phyloP scores from a whole-genome alignment of 1,284 basidiomycete species.

The Acaromyces ingoldii region DNA sequence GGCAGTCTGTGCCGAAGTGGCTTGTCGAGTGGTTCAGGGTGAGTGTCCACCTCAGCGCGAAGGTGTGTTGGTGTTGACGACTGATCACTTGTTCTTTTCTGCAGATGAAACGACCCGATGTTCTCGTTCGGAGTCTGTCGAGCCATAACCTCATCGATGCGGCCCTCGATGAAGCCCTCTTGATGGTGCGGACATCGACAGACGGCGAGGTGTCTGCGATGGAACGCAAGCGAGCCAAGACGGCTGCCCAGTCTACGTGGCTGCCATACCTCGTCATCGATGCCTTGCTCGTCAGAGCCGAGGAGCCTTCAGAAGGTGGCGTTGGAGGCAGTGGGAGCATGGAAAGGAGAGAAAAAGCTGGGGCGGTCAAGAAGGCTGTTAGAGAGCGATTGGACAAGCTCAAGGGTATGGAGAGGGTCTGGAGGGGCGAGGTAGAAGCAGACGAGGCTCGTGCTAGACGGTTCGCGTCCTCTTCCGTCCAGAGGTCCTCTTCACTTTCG shows the following conservation, averaged over 20 bases:
- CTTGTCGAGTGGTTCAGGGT: conserved; percentile 69
- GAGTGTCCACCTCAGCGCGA: conserved; percentile 45
- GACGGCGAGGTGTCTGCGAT: background rate
- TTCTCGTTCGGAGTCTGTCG: conserved; percentile 68
- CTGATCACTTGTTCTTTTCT: conserved; percentile 16
- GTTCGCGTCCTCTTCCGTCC: no score
- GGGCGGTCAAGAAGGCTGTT: no score
- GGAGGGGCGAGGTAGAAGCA: no score
- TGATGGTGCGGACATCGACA: conserved; percentile 62
- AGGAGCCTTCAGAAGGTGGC: no score
- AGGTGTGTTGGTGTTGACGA: no score
- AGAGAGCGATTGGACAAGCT: no score
- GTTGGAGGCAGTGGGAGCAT: no score
- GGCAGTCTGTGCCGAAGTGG: conserved; percentile 69
- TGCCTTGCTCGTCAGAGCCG: background rate
- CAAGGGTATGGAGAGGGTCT: no score
- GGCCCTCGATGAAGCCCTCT: conserved; percentile 68
- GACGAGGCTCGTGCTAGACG: no score
- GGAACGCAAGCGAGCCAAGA: background rate
- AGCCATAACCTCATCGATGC: conserved; percentile 72
- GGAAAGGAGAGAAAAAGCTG: no score
- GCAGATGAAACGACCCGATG: conserved; percentile 69
- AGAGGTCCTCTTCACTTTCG: no score
- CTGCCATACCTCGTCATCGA: conserved; percentile 8
- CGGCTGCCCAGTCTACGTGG: background rate